Conservation (phyloP, 2,329 filamentous ascomycete genomes). For the Botrytis elliptica region DNA sequence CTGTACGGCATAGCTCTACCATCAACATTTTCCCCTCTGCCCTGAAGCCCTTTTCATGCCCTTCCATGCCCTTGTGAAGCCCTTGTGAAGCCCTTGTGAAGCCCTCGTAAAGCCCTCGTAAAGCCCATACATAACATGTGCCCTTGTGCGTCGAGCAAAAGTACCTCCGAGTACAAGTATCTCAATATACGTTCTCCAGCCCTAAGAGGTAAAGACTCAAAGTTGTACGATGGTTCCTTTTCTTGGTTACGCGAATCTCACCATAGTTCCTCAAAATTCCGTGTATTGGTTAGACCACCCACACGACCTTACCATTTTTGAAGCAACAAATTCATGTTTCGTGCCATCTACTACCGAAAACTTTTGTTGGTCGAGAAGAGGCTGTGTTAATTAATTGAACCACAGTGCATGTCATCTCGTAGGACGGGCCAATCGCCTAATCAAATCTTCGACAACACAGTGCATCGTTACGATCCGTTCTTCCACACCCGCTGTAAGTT, state of each 20-base stretch:
- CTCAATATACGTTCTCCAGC: background rate
- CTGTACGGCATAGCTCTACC: background rate
- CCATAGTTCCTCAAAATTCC: background rate
- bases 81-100: background rate
- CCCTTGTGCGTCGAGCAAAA: background rate
- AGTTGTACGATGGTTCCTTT: background rate
- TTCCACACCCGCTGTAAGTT: background rate
- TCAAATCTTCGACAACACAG: background rate
- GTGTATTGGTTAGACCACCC: background rate
- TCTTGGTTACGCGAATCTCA: background rate
- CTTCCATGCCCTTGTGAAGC: background rate
- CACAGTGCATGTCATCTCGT: background rate
- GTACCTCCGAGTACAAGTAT: background rate
- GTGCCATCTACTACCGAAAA: background rate
- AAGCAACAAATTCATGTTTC: background rate
- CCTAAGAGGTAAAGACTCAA: background rate
- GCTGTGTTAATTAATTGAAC: background rate
- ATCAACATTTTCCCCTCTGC: background rate
- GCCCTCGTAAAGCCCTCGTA: background rate
- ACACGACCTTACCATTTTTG: background rate
- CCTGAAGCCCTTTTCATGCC: conserved; percentile 1
- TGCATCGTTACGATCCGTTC: conserved; percentile 3
- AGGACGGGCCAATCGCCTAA: background rate
- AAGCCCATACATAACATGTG: background rate
- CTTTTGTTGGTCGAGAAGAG: background rate